These are phyloP conservation scores for Phaeosphaeriaceae sp. DNA, from an alignment of 2,329 filamentous ascomycete genomes.

Conservation along the genomic window DNA sequence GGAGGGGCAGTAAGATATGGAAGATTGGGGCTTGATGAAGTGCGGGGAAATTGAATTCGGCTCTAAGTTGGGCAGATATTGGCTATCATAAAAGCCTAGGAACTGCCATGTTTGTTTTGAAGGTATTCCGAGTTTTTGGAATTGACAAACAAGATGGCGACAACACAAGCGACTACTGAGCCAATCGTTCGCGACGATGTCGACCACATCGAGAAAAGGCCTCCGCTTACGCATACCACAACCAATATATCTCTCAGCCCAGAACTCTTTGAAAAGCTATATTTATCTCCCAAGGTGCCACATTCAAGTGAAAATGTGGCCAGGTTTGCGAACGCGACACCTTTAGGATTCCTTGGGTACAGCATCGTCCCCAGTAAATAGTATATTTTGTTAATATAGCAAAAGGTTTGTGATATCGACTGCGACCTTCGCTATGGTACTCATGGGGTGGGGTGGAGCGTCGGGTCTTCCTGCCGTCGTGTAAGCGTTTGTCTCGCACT, in stretches of 20 bases:
- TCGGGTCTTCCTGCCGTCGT: conserved; percentile 44
- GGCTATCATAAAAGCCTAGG: not conserved
- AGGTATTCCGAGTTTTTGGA: too few relatives aligned
- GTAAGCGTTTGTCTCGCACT: conserved; percentile 13
- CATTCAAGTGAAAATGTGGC: conserved; percentile 23
- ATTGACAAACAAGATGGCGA: conserved; percentile 3
- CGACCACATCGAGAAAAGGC: conserved; percentile 28
- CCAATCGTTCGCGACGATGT: conserved; percentile 9
- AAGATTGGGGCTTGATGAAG: not conserved
- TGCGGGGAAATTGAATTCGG: not conserved
- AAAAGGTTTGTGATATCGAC: conserved; percentile 48
- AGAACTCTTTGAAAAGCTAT: conserved; percentile 39
- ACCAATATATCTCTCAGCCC: conserved; percentile 38
- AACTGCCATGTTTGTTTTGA: too few relatives aligned
- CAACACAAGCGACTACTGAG: not conserved
- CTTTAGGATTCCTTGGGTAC: conserved; percentile 39
- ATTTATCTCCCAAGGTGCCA: conserved; percentile 33
- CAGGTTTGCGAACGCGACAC: conserved; percentile 34
- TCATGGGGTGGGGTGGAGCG: conserved; percentile 51
- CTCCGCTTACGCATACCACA: conserved; percentile 24
- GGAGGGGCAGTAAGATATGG: not conserved
- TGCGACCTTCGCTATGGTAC: conserved; percentile 49
- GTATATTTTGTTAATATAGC: not conserved
- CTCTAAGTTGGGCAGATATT: not conserved
- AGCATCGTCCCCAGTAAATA: not conserved